Base-by-base conservation (phyloP, 441 rosid species). In the Populus hybrid region DNA sequence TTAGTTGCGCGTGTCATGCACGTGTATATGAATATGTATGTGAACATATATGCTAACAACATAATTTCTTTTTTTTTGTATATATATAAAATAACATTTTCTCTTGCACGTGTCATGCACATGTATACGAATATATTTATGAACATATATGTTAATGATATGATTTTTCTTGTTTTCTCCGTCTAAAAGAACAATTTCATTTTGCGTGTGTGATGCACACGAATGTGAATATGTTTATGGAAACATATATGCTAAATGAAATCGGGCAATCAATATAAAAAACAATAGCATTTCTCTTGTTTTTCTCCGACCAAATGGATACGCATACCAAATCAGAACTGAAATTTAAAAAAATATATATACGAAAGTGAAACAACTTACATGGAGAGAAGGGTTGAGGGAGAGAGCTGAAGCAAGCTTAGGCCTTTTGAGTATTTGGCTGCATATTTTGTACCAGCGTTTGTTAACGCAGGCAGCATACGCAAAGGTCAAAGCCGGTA, bases 401-500 rank as follows among this genome's bases (percentile, higher is more conserved):
- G 81, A 81, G 5, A 81, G 80, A 74, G 83, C 83, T 59, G 83
- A 73, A 63, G 83, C 80, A 69, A 81, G 67, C 69, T 81, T 81
- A 50, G 81, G 81, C 35, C 40, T 77, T 40, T 68, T 34, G 8
- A 81, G 81, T 24, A 77, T 65, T 46, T 40, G 68, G 30, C 57
- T 20, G 46, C 81, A 81, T 18, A 74, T 69, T 9, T 35, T 74
- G 35, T 77, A 77, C 81, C 78, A 81, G 26, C 42, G 28, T 70
- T 70, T 81, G 76, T 28, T 77, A 65, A 81, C 84, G n/a, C 81
- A 81, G 3, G 81, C 75, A 16, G 84, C 80, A 1, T 77, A 74
- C 20, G 78, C 72, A 66, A 81, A 81, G 34, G 84, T 24, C 20
- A 30, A 26, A 12, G 95, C 93, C 1, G 92, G 89, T 21, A 91